Evolutionary conservation across 345 rosid genomes (phyloP).

Genomic region (Triadica sebifera): DNA sequence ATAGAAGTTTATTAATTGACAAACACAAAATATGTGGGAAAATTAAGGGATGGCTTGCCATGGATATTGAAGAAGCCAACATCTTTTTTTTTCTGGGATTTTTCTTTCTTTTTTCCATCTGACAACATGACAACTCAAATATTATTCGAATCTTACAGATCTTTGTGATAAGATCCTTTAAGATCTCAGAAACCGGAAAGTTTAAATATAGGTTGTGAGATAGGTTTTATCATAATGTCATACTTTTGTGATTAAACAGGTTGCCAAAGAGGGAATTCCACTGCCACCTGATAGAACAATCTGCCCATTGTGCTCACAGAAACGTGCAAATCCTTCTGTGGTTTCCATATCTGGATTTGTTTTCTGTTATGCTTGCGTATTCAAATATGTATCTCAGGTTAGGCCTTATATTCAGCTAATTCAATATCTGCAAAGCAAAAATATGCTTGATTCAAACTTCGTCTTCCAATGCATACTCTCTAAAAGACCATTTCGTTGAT

Average conservation of each 20-base stretch:
- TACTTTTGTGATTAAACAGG: slow-evolving; percentile 40
- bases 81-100: background rate
- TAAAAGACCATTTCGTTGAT: background rate
- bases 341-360: slow-evolving; percentile 94
- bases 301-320: slow-evolving; percentile 91
- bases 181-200: background rate
- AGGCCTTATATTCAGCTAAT: slow-evolving; percentile 22
- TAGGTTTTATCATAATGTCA: background rate
- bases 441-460: background rate
- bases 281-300: slow-evolving; percentile 68
- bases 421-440: too few relatives aligned
- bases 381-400: slow-evolving; percentile 88
- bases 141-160: background rate
- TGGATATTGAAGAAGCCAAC: background rate
- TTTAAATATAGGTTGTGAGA: background rate
- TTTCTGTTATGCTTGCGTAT: slow-evolving; percentile 90
- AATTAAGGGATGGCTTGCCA: background rate
- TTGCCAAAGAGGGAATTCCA: slow-evolving; percentile 82
- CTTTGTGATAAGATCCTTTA: background rate
- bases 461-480: background rate
- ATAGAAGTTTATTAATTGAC: background rate
- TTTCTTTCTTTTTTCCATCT: background rate
- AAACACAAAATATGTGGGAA: background rate
- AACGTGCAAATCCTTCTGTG: slow-evolving; percentile 91
- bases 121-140: background rate